A percentile compares a stretch with the other conserved stretches of the same genome.
phyloP scores from a whole-genome alignment of 2,329 filamentous ascomycete genomes.

The Neocatenulostroma microsporum region DNA sequence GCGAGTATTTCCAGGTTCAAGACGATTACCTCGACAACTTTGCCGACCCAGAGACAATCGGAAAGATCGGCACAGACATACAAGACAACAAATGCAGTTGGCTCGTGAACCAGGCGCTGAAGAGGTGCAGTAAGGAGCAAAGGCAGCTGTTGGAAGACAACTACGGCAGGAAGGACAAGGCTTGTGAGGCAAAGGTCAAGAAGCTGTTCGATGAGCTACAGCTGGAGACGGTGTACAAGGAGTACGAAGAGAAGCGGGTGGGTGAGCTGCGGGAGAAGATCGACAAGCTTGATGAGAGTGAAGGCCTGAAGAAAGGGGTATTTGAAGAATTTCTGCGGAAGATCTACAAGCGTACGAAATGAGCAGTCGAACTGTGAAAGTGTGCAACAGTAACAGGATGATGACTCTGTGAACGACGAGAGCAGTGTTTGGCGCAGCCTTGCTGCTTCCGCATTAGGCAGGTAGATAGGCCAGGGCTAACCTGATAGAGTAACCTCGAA shows the following conservation, averaged over 20 bases:
- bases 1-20: constrained; percentile 98
- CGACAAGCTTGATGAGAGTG: constrained; percentile 69
- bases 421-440: too few species aligned
- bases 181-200: constrained; percentile 79
- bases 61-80: constrained; percentile 98
- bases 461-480: constrained; percentile 4
- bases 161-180: constrained; percentile 85
- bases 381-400: too few species aligned
- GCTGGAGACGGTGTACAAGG: constrained; percentile 72
- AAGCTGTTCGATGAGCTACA: constrained; percentile 78
- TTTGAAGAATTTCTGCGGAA: constrained; percentile 88
- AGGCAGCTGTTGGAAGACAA: constrained; percentile 80
- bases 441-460: constrained; percentile 1
- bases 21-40: constrained; percentile 99
- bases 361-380: too few species aligned
- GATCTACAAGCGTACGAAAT: constrained; percentile 98
- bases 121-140: constrained; percentile 74
- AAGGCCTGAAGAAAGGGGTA: constrained; percentile 81
- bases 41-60: constrained; percentile 82
- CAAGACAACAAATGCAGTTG: constrained; percentile 99
- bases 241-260: constrained; percentile 84
- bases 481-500: not conserved
- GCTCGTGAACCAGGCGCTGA: constrained; percentile 90
- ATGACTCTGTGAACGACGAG: too few species aligned
- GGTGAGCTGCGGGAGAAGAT: constrained; percentile 71